These are phyloP conservation scores for Oemleria cerasiformis DNA, from an alignment of 306 rosid species.

Conservation along the genomic window DNA sequence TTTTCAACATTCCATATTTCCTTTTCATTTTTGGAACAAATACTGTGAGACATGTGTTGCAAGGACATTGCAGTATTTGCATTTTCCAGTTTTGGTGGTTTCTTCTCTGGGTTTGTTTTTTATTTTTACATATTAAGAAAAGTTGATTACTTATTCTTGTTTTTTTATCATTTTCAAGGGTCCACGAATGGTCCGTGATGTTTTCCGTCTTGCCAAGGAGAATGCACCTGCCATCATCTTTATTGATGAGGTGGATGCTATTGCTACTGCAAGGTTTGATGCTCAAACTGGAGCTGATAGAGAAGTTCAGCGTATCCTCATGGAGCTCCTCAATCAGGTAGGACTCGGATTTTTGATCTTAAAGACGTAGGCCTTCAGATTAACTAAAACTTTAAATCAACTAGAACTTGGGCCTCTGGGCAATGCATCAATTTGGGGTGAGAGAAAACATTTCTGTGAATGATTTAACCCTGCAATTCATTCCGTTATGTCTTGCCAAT, in stretches of 20 bases:
- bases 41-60: not conserved
- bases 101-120: not conserved
- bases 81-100: not conserved
- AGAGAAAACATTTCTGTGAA: not conserved
- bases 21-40: not conserved
- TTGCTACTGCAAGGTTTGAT: constrained; percentile 98
- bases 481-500: constrained; percentile 2
- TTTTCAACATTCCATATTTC: too few relatives aligned
- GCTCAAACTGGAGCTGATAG: constrained; percentile 99
- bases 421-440: not conserved
- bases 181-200: constrained; percentile 98
- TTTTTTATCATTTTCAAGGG: constrained; percentile 43
- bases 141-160: not conserved
- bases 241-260: constrained; percentile 99
- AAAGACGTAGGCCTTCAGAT: not conserved
- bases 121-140: not conserved
- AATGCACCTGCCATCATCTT: constrained; percentile 99
- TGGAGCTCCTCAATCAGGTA: constrained; percentile 99
- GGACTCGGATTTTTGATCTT: not conserved
- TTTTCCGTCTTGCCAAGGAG: constrained; percentile 98
- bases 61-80: not conserved
- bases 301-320: constrained; percentile 99
- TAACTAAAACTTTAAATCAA: not conserved
- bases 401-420: not conserved
- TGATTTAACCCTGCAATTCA: not conserved